Evolutionary conservation across 805 yeast genomes (phyloP).

Genomic region (Cyberlindnera nakhonratchasimensis): DNA sequence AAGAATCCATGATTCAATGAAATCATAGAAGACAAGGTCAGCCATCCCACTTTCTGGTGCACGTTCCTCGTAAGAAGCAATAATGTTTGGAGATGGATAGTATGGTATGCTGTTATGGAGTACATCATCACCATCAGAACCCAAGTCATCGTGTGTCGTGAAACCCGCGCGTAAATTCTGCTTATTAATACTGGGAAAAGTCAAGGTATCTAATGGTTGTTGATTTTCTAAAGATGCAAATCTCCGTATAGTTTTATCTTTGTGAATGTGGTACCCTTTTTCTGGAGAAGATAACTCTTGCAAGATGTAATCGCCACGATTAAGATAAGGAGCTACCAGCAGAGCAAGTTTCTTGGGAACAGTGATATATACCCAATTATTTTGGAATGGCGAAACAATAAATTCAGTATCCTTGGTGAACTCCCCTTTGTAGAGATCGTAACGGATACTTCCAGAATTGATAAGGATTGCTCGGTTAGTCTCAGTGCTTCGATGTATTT

Average conservation of each 20-base stretch:
- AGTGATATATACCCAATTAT: conserved; percentile 67
- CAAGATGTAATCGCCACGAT: conserved; percentile 47
- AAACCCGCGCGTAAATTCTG: conserved; percentile 57
- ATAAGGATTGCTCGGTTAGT: conserved; percentile 54
- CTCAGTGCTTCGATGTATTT: conserved; percentile 13
- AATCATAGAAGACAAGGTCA: conserved; percentile 78
- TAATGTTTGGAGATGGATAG: conserved; percentile 75
- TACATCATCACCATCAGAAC: conserved; percentile 84
- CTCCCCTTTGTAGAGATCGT: conserved; percentile 80
- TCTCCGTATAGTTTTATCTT: not conserved
- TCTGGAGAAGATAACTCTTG: conserved; percentile 21
- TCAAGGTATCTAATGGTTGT: too few species aligned
- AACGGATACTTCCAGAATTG: conserved; percentile 86
- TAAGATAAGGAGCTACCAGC: conserved; percentile 51
- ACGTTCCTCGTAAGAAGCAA: conserved; percentile 43
- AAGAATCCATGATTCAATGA: conserved; percentile 53
- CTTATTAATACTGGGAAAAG: conserved; percentile 17
- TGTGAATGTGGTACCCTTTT: not conserved
- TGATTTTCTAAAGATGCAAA: conserved; percentile 1
- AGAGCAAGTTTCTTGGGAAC: conserved; percentile 59
- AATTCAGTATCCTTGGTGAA: conserved; percentile 77
- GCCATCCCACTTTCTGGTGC: conserved; percentile 35
- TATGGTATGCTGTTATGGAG: conserved; percentile 55
- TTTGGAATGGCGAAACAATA: conserved; percentile 81
- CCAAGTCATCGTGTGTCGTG: conserved; percentile 80